Evolutionary conservation across 108 stramenopile genomes (phyloP).

Genomic region (Skeletonema costatum): DNA sequence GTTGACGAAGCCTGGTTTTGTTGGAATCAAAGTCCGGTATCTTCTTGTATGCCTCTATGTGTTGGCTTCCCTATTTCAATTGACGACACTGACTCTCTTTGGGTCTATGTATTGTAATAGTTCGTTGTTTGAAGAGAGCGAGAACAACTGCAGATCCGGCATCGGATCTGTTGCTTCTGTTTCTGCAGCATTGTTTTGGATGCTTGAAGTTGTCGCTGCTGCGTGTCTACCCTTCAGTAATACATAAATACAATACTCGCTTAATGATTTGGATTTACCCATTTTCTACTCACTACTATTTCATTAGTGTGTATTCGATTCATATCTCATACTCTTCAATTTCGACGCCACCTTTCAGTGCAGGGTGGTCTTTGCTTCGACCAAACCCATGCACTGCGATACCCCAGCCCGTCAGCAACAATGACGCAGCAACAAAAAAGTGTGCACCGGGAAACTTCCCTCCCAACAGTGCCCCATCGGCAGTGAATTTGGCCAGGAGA

Average conservation of each 20-base stretch:
- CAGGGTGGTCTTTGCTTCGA: slow-evolving; percentile 3
- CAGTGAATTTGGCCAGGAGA: slow-evolving; percentile 12
- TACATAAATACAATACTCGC: too few relatives aligned
- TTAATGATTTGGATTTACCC: too few relatives aligned
- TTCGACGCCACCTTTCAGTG: not conserved
- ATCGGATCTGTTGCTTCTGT: not conserved
- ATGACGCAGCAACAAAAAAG: slow-evolving; percentile 5
- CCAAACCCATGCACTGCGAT: slow-evolving; percentile 8
- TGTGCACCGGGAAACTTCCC: slow-evolving; percentile 7
- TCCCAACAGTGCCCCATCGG: slow-evolving; percentile 7
- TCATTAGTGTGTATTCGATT: not conserved
- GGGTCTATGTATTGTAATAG: not conserved
- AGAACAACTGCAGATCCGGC: not conserved
- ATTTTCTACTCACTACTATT: not conserved
- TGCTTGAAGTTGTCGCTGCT: too few relatives aligned
- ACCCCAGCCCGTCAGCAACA: slow-evolving; percentile 11
- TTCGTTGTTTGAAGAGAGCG: not conserved
- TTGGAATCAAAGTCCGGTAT: not conserved
- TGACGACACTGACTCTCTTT: not conserved
- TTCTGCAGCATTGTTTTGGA: not conserved
- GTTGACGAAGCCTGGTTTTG: not conserved
- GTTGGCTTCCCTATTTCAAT: not conserved
- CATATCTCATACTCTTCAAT: not conserved
- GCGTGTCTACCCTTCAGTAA: too few relatives aligned
- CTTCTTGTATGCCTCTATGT: not conserved